Evolutionary conservation across 1,284 basidiomycete species (phyloP).

Genomic region (Ustilago crameri): DNA sequence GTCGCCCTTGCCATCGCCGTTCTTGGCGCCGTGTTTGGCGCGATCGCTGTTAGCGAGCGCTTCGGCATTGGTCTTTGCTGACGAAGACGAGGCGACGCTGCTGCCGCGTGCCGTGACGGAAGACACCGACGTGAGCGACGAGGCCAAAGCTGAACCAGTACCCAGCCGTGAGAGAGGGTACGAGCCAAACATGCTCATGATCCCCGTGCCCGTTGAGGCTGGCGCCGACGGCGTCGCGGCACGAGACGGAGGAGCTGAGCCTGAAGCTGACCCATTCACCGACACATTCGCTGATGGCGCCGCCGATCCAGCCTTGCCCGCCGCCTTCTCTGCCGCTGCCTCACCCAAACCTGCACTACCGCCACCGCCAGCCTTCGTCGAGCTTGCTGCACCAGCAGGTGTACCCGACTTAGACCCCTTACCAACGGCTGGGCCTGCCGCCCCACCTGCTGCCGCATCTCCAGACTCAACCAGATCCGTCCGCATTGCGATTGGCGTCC

Average conservation of each 20-base stretch:
- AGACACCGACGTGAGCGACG: constrained; percentile 51
- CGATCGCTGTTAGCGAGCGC: constrained; percentile 34
- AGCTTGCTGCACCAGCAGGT: neutral
- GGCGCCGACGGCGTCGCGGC: constrained; percentile 38
- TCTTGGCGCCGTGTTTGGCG: constrained; percentile 27
- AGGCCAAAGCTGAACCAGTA: constrained; percentile 34
- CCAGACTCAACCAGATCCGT: constrained; percentile 14
- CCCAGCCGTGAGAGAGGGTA: constrained; percentile 58
- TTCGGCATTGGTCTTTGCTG: constrained; percentile 41
- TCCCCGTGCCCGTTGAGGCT: constrained; percentile 36
- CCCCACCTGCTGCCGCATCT: neutral
- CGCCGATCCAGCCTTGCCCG: constrained; percentile 1
- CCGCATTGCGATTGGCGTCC: constrained; percentile 18
- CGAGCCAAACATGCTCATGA: constrained; percentile 59
- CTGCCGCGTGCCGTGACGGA: constrained; percentile 51
- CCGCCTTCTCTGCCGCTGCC: constrained; percentile 10
- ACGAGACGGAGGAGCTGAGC: constrained; percentile 34
- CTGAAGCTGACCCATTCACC: constrained; percentile 31
- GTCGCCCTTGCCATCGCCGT: constrained; percentile 12
- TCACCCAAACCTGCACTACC: neutral
- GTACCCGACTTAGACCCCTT: constrained; percentile 6
- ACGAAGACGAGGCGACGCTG: constrained; percentile 35
- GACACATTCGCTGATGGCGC: constrained; percentile 7
- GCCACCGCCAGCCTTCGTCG: neutral
- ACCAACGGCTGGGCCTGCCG: neutral